These are phyloP conservation scores for Rosa chinensis DNA, from an alignment of 306 rosid species.

Conservation along the genomic window DNA sequence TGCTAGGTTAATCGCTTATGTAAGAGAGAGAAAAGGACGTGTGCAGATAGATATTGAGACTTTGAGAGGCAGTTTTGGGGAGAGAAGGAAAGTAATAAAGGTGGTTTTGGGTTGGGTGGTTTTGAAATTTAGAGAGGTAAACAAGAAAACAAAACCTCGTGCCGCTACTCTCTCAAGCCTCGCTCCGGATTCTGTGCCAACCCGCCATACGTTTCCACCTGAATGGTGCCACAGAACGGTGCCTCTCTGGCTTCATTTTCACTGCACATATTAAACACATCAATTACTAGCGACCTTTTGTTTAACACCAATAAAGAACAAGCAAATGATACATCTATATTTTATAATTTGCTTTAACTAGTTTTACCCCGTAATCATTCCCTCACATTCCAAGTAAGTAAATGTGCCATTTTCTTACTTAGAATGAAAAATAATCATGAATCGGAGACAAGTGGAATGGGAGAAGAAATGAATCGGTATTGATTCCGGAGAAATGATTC, in stretches of 20 bases:
- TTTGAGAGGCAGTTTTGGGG: not conserved
- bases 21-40: slow-evolving; percentile 38
- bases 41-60: not conserved
- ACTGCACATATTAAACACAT: not conserved
- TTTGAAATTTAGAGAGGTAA: not conserved
- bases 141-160: slow-evolving; percentile 50
- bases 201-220: slow-evolving; percentile 51
- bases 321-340: not conserved
- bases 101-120: not conserved
- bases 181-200: slow-evolving; percentile 63
- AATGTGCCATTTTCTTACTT: no score
- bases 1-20: not conserved
- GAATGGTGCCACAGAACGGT: slow-evolving; percentile 66
- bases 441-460: no score
- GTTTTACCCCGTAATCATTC: no score
- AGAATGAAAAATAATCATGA: no score
- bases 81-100: not conserved
- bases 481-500: no score
- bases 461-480: no score
- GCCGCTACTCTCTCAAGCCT: slow-evolving; percentile 51
- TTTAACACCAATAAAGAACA: not conserved
- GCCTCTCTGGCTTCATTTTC: slow-evolving; percentile 42
- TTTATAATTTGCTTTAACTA: no score
- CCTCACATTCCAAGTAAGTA: no score
- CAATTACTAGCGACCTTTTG: not conserved